A percentile compares a stretch with the other conserved stretches of the same genome.
phyloP scores from a whole-genome alignment of 2,329 filamentous ascomycete genomes.

The Penicillium sp. region DNA sequence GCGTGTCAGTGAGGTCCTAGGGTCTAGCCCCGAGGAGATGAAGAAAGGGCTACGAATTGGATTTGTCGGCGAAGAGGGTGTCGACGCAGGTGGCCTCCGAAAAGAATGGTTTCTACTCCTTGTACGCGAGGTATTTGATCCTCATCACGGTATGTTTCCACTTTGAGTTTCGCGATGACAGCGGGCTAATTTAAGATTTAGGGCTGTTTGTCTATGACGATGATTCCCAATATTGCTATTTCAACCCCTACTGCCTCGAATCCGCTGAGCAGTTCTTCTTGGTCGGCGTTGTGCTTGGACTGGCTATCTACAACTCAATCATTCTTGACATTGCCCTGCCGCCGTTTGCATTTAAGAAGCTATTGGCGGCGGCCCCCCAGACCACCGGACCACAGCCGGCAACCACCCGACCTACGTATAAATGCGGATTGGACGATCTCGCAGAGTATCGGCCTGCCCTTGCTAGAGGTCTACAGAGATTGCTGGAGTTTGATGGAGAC shows the following conservation, averaged over 20 bases:
- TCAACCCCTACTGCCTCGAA: conserved; percentile 88
- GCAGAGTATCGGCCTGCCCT: conserved; percentile 79
- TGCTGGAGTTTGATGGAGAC: conserved; percentile 83
- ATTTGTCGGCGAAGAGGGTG: conserved; percentile 86
- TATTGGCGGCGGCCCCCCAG: conserved; percentile 76
- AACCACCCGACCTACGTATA: conserved; percentile 63
- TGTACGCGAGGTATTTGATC: conserved; percentile 87
- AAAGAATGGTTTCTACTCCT: conserved; percentile 96
- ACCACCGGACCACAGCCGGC: conserved; percentile 61
- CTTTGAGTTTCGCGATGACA: not conserved
- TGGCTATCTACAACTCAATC: conserved; percentile 94
- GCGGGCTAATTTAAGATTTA: conserved; percentile 39
- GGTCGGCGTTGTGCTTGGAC: conserved; percentile 82
- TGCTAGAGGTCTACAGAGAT: conserved; percentile 73
- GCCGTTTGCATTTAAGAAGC: conserved; percentile 86
- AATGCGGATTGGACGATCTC: conserved; percentile 78
- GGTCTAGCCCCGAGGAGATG: conserved; percentile 79
- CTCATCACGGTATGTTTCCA: conserved; percentile 73
- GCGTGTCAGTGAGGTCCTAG: conserved; percentile 82
- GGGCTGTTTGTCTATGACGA: conserved; percentile 94
- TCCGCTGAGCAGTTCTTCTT: conserved; percentile 91
- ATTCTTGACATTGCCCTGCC: conserved; percentile 88
- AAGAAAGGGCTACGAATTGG: conserved; percentile 88
- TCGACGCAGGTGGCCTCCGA: conserved; percentile 85
- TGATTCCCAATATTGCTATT: conserved; percentile 89